Evolutionary conservation across 2,329 filamentous ascomycete species (phyloP).

Genomic region (Talaromyces marneffei): DNA sequence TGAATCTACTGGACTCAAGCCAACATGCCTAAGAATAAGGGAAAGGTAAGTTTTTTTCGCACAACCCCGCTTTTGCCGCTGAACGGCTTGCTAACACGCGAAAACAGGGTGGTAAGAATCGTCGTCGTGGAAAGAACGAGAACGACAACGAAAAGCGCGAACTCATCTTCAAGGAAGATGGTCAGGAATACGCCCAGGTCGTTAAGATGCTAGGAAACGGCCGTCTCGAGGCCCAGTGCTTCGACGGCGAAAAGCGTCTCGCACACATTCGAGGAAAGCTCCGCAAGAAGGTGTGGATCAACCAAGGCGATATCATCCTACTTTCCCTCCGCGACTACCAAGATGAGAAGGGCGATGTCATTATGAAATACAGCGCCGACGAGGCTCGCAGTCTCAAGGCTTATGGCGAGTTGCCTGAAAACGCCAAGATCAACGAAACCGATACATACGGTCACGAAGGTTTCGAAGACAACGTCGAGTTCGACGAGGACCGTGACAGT

Average conservation of each 20-base stretch:
- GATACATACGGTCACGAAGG: conserved; percentile 85
- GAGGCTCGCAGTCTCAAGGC: conserved; percentile 93
- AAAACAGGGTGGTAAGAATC: conserved; percentile 86
- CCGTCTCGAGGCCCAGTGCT: conserved; percentile 86
- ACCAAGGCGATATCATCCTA: conserved; percentile 92
- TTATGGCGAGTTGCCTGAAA: conserved; percentile 94
- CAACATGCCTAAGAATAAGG: conserved; percentile 98
- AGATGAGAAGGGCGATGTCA: conserved; percentile 88
- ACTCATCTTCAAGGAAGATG: conserved; percentile 97
- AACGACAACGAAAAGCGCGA: conserved; percentile 99
- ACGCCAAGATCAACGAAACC: conserved; percentile 99
- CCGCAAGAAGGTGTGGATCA: conserved; percentile 99
- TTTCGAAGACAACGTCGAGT: conserved; percentile 97
- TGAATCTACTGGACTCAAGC: conserved; percentile 10
- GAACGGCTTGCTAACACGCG: conserved; percentile 16
- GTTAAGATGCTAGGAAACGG: conserved; percentile 96
- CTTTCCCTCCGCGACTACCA: conserved; percentile 87
- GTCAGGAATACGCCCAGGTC: conserved; percentile 85
- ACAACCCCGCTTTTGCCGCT: conserved; percentile 20
- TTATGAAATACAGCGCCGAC: conserved; percentile 92
- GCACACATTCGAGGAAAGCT: conserved; percentile 92
- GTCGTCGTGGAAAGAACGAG: conserved; percentile 97
- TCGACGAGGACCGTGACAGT: conserved; percentile 81
- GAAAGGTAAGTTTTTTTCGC: conserved; percentile 65
- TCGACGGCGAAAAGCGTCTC: conserved; percentile 83